Conservation (phyloP, 1,284 basidiomycete species). For the Coniferiporia weirii region DNA sequence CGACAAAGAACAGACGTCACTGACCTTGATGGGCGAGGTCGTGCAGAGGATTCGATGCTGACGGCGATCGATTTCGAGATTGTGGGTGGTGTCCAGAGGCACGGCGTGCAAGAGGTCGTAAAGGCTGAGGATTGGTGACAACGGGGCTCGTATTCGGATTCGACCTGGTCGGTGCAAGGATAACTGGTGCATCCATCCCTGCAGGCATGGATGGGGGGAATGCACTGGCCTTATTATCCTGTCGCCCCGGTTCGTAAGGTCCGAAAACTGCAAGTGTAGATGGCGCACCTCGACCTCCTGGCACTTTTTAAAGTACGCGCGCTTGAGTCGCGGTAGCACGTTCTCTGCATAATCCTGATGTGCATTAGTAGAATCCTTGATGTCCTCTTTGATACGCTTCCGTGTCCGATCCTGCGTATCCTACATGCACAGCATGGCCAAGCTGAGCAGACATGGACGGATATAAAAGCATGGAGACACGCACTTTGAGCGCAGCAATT, state of each 20-base stretch:
- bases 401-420: constrained; percentile 85
- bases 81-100: constrained; percentile 56
- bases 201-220: constrained; percentile 2
- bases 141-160: constrained; percentile 29
- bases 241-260: background rate
- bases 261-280: background rate
- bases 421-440: constrained; percentile 31
- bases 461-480: constrained; percentile 14
- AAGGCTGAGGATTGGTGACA: constrained; percentile 64
- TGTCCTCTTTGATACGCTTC: constrained; percentile 84
- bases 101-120: constrained; percentile 64
- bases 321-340: constrained; percentile 71
- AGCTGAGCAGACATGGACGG: background rate
- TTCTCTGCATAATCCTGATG: constrained; percentile 79
- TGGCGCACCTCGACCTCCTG: constrained; percentile 70
- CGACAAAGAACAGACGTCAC: background rate
- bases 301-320: constrained; percentile 73
- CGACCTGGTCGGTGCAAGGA: constrained; percentile 28
- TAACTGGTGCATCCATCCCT: constrained; percentile 10
- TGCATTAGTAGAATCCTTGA: constrained; percentile 66
- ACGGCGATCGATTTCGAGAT: constrained; percentile 64
- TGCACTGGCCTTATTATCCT: constrained; percentile 54
- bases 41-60: constrained; percentile 61
- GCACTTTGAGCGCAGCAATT: constrained; percentile 62
- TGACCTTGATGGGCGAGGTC: constrained; percentile 75